Base-by-base conservation (phyloP, 1,284 basidiomycete species). In the Gomphus bonarii region DNA sequence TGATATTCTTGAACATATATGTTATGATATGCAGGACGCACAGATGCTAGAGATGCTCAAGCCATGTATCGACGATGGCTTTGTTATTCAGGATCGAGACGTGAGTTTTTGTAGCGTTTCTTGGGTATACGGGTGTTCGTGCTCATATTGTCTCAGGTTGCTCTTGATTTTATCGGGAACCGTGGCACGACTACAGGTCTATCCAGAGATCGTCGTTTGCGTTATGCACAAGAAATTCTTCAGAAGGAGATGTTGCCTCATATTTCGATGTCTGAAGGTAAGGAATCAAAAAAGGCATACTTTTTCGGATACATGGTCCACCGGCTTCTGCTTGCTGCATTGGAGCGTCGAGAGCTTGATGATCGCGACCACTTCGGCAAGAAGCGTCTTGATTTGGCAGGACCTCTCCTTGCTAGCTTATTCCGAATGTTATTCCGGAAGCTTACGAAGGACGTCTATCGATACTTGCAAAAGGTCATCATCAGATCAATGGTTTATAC, bases 251-350 rank as follows among this genome's bases (percentile, higher is more conserved):
- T 99, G 89, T 70, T 99, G 49, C 97, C 97, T 0, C 97, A 99
- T 68, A 87, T 99, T 30, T 95, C 95, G 3, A 95, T 95, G 80
- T 82, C 86, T 1, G 94, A 97, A 69, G 95, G 95, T 9, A 95
- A 93, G 36, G 92, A 97, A 72, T 95, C 91, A 42, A 97, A 97
- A 76, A 99, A 99, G 72, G 97, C 97, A 2, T 99, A 95, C 73
- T 99, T 99, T 80, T 94, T 99, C 62, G 97, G 97, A n/a, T 99
- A 98, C 72, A 99, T 99, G 95, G 91, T 98, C 52, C 95, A 99
- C 73, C 86, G 97, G 59, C 78, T 99, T 28, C 75, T 97, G 5
- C 81, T 97, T 16, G 95, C 97, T 43, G 94, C 94, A 16, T 73
- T 99, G 65, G 95, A 98, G 68, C 80, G 97, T 57, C 80, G 97